Evolutionary conservation across 768 basidiomycete species (phyloP).

Genomic region (Leccinellum luteum): DNA sequence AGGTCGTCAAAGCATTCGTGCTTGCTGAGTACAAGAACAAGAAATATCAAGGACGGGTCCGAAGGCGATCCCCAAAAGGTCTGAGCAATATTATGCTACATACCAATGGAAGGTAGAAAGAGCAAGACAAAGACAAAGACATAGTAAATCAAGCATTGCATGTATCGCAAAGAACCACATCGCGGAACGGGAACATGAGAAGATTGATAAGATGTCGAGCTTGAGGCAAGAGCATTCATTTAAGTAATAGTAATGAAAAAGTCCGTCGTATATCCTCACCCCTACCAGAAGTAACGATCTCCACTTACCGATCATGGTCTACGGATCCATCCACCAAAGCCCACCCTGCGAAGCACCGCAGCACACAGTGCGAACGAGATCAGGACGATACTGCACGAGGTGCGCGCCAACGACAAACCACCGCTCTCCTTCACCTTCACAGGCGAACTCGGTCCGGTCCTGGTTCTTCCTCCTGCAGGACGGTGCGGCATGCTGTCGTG

Average conservation of each 20-base stretch:
- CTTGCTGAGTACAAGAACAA: neutral
- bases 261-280: neutral
- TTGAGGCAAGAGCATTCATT: neutral
- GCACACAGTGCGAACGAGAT: slow-evolving; percentile 30
- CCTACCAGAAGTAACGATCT: neutral
- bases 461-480: neutral
- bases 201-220: neutral
- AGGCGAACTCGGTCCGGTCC: neutral
- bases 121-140: neutral
- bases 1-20: slow-evolving; percentile 6
- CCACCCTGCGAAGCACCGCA: slow-evolving; percentile 24
- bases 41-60: neutral
- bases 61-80: neutral
- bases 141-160: neutral
- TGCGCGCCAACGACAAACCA: slow-evolving; percentile 5
- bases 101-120: neutral
- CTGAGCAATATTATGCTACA: neutral
- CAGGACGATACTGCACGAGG: slow-evolving; percentile 23
- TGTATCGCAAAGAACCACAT: neutral
- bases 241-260: neutral
- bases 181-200: neutral
- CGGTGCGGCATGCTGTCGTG: neutral
- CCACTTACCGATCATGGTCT: slow-evolving; percentile 18
- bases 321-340: slow-evolving; percentile 24
- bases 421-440: slow-evolving; percentile 7